phyloP scores from a whole-genome alignment of 2,329 filamentous ascomycete species.

The Huntiella abstrusa region DNA sequence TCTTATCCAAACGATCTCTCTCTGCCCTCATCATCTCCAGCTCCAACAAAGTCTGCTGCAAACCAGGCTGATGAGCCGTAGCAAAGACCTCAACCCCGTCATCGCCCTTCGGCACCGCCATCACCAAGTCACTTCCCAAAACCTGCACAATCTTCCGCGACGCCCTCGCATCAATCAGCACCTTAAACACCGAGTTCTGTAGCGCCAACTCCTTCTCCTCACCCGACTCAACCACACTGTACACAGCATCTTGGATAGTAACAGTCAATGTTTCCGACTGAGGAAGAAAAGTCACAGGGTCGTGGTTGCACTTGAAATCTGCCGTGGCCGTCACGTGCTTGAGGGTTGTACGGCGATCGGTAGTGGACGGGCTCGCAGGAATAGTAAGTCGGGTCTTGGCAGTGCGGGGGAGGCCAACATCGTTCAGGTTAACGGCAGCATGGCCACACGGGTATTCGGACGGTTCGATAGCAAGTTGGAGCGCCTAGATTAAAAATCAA shows the following conservation, averaged over 20 bases:
- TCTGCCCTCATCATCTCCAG: constrained; percentile 8
- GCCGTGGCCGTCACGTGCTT: constrained; percentile 5
- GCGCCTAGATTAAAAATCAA: neutral
- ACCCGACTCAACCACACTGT: constrained; percentile 3
- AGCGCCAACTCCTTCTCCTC: constrained; percentile 3
- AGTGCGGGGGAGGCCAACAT: constrained; percentile 2
- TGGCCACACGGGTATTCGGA: constrained; percentile 7
- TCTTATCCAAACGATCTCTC: constrained; percentile 4
- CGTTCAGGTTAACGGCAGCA: constrained; percentile 7
- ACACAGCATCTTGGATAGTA: constrained; percentile 6
- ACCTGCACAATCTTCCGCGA: constrained; percentile 9
- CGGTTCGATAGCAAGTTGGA: constrained; percentile 6
- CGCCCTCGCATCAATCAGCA: constrained; percentile 8
- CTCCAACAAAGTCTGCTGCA: constrained; percentile 10
- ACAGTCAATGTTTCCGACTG: constrained; percentile 9
- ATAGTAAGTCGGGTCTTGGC: constrained; percentile 4
- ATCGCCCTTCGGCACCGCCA: constrained; percentile 3
- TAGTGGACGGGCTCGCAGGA: neutral
- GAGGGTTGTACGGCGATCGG: neutral
- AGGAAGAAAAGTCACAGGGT: neutral
- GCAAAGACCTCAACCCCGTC: constrained; percentile 1
- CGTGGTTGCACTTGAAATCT: constrained; percentile 9
- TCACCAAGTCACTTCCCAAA: constrained; percentile 5
- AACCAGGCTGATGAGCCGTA: constrained; percentile 4
- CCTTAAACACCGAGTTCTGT: constrained; percentile 10